Conservation (phyloP, 106 monocot species). For the Vanilla planifolia region DNA sequence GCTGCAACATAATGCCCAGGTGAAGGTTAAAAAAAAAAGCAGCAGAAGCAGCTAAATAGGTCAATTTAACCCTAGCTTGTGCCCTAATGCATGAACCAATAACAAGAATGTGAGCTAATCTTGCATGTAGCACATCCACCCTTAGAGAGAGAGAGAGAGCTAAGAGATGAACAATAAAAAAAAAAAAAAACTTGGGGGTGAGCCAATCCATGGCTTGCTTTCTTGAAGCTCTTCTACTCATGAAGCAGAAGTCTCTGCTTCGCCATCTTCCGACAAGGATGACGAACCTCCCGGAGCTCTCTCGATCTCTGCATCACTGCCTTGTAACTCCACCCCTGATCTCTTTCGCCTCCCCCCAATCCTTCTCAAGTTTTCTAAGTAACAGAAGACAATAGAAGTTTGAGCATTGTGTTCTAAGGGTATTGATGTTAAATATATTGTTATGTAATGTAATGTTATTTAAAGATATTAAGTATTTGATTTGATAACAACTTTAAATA, state of each 20-base stretch:
- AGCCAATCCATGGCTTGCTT: too few species aligned
- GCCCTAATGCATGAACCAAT: background rate
- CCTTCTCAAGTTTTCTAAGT: background rate
- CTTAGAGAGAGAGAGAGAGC: too few species aligned
- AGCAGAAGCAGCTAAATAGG: background rate
- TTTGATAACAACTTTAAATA: too few species aligned
- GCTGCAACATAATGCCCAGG: too few species aligned
- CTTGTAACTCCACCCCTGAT: background rate
- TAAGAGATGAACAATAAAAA: background rate
- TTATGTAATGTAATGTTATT: too few species aligned
- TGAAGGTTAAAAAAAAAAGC: too few species aligned
- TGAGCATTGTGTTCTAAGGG: too few species aligned
- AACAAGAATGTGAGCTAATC: background rate
- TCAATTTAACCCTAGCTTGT: background rate
- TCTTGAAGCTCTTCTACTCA: background rate
- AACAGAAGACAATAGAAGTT: too few species aligned
- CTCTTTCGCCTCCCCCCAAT: background rate
- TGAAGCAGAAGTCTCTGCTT: background rate
- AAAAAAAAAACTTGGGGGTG: background rate
- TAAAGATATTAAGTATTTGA: too few species aligned
- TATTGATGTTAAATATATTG: too few species aligned
- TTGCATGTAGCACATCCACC: background rate
- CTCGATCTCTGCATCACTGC: background rate
- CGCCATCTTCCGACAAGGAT: background rate
- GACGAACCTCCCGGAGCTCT: background rate